A percentile compares a stretch with the other conserved stretches of the same genome.
These are phyloP conservation scores for Quercus phellos DNA, from an alignment of 331 rosid species.

Conservation along the genomic window DNA sequence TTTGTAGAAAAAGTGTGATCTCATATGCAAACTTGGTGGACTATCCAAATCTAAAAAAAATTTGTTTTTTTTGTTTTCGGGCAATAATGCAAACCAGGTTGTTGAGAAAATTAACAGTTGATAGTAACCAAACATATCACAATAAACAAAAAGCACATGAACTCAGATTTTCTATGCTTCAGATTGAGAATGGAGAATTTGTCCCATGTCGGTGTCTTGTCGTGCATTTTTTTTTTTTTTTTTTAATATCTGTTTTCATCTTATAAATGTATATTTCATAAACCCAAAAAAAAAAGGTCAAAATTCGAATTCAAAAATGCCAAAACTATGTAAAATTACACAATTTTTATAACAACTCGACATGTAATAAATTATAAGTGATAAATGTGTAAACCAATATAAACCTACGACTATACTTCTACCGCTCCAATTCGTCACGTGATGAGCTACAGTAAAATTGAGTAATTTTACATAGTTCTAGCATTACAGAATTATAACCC, in stretches of 20 bases:
- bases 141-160: neutral
- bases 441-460: accelerated
- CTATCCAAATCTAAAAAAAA: too few species aligned
- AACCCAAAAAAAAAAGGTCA: neutral
- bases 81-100: too few species aligned
- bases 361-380: too few species aligned
- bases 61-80: too few species aligned
- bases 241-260: neutral
- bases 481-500: too few species aligned
- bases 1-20: too few species aligned
- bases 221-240: neutral
- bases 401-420: accelerated
- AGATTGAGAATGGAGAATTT: neutral
- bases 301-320: too few species aligned
- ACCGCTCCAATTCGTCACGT: accelerated
- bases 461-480: too few species aligned
- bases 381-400: too few species aligned
- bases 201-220: neutral
- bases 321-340: accelerated
- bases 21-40: too few species aligned
- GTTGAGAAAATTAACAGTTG: too few species aligned
- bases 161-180: neutral
- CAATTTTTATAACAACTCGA: accelerated
- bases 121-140: too few species aligned
- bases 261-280: neutral